Base-by-base conservation (phyloP, 306 rosid genomes). In the Geum urbanum region DNA sequence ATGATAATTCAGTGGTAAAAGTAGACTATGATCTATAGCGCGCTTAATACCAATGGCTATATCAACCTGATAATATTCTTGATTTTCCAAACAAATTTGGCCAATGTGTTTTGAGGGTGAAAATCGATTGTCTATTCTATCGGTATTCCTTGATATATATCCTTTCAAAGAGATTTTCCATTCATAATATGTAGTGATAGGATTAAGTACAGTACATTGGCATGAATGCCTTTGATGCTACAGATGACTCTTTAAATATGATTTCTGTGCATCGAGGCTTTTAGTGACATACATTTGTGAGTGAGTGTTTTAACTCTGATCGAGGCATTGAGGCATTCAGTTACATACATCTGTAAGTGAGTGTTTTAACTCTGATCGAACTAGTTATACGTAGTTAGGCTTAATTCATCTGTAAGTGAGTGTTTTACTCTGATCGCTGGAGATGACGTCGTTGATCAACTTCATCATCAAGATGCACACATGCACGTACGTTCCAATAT, bases 381-480 rank as follows among this genome's bases (percentile, higher is more conserved):
- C 49, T 62, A 8, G 24, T 40, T 62, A 59, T 41, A 37, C 9
- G 41, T n/a, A 62, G 72, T 52, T 37, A 40, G 35, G 61, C 20
- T 41, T 20, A 59, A 59, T 68, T 51, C 51, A 54, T 51, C 0
- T 41, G 62, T 39, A 20, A 69, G 24, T 22, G 43, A 54, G 16
- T 52, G 40, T 53, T 69, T 69, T 68, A 52, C 63, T 18, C 48
- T 40, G 51, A 55, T 69, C 45, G 45, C 32, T 35, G 64, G 40
- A 54, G 51, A 54, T 53, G n/a, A n/a, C n/a, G 41, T 41, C 51
- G n/a, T 69, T 69, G 52, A 69, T 68, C 72, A 68, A 20, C 73
- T 69, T 69, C 64, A 40, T 69, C 64, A 40, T 37, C 44, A 37
- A 60, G 65, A 60, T 60, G 13, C 65, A 60, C 19, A n/a, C n/a